Percentiles rank a stretch among this genome's conserved stretches.
phyloP scores from a whole-genome alignment of 805 yeast genomes.

The Barnettozyma pratensis region DNA sequence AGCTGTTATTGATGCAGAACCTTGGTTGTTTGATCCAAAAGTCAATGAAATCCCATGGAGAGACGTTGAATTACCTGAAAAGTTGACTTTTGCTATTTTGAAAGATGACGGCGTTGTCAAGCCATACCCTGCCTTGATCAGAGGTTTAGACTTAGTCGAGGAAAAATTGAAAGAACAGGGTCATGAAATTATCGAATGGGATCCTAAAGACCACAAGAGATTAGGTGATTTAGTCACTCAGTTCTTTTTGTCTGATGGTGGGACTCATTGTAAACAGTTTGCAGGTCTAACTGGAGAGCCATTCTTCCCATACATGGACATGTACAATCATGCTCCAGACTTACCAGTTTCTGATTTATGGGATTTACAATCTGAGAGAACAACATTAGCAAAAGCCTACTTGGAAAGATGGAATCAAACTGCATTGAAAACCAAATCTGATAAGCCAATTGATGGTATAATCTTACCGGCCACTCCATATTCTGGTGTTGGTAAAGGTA shows the following conservation, averaged over 20 bases:
- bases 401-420: conserved; percentile 39
- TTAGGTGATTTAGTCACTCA: conserved; percentile 28
- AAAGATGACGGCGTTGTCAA: conserved; percentile 38
- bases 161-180: conserved; percentile 36
- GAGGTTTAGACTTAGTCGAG: conserved; percentile 36
- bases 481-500: conserved; percentile 30
- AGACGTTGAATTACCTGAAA: conserved; percentile 29
- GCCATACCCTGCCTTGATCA: conserved; percentile 45
- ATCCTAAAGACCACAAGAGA: conserved; percentile 34
- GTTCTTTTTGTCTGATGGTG: conserved; percentile 37
- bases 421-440: conserved; percentile 29
- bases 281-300: conserved; percentile 39
- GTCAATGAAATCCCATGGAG: conserved; percentile 39
- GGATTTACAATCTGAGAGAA: conserved; percentile 37
- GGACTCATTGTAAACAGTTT: conserved; percentile 31
- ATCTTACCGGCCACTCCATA: conserved; percentile 34
- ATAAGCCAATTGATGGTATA: conserved; percentile 42
- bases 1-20: conserved; percentile 29
- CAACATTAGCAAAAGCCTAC: conserved; percentile 34
- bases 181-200: conserved; percentile 47
- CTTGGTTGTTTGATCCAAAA: conserved; percentile 40
- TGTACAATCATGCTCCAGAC: conserved; percentile 32
- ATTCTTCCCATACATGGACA: conserved; percentile 36
- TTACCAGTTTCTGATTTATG: conserved; percentile 36
- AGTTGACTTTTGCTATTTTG: conserved; percentile 37